Conservation (phyloP, 768 basidiomycete species). For the Cytidiella melzeri region DNA sequence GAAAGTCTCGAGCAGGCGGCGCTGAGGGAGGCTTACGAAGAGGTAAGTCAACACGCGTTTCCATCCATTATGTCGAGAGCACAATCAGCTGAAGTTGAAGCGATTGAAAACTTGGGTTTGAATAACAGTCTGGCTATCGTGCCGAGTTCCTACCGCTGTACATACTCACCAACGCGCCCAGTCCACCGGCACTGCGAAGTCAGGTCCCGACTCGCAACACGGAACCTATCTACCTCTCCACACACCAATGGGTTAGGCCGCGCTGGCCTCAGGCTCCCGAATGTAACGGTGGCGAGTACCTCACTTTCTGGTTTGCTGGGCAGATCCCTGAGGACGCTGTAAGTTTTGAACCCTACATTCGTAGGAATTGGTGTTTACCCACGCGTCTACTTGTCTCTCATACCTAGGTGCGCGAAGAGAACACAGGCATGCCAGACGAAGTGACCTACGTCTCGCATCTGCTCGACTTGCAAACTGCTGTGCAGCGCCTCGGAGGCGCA, state of each 20-base stretch:
- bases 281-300: constrained; percentile 41
- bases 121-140: constrained; percentile 46
- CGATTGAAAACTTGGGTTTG: no score
- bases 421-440: constrained; percentile 57
- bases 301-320: constrained; percentile 51
- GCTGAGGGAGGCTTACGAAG: constrained; percentile 61
- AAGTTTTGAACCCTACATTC: constrained; percentile 17
- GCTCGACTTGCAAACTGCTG: constrained; percentile 39
- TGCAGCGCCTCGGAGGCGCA: constrained; percentile 22
- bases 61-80: no score
- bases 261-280: constrained; percentile 11
- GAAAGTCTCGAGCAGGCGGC: constrained; percentile 56
- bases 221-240: constrained; percentile 42
- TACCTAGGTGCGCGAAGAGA: constrained; percentile 36
- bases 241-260: constrained; percentile 21
- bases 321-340: constrained; percentile 48
- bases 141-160: constrained; percentile 41
- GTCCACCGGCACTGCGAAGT: constrained; percentile 23
- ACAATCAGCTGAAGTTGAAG: no score
- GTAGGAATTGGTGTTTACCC: not conserved
- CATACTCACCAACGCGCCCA: constrained; percentile 36
- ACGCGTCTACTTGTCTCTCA: not conserved
- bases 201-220: constrained; percentile 17
- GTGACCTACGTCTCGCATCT: constrained; percentile 39
- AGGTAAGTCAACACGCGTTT: constrained; percentile 45